Evolutionary conservation across 169 alveolate species (phyloP).

Genomic region (Plasmodium coatneyi): DNA sequence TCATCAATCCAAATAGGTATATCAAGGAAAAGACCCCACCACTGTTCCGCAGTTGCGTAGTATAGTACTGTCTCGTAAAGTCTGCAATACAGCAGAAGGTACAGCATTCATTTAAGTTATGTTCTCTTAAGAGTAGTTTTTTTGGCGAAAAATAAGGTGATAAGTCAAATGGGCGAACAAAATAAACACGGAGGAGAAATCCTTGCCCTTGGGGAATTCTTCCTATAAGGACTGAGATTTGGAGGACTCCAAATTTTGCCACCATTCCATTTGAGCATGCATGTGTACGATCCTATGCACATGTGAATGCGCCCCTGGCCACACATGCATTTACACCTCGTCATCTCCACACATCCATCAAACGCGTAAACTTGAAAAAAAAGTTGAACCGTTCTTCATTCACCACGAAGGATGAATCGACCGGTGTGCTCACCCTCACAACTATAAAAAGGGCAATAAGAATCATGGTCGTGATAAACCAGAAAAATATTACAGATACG

Average conservation of each 20-base stretch:
- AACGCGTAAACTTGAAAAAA: conserved; percentile 55
- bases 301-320: not conserved
- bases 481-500: conserved; percentile 22
- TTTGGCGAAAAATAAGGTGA: not conserved
- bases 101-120: not conserved
- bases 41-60: not conserved
- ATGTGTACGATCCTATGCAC: not conserved
- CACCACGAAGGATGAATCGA: conserved; percentile 55
- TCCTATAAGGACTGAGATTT: not conserved
- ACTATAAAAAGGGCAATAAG: conserved; percentile 31
- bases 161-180: not conserved
- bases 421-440: conserved; percentile 45
- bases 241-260: not conserved
- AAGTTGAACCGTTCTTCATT: conserved; percentile 47
- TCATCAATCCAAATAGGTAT: not conserved
- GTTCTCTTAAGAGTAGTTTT: not conserved
- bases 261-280: not conserved
- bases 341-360: conserved; percentile 59
- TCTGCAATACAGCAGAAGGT: not conserved
- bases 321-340: not conserved
- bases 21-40: not conserved
- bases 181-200: not conserved
- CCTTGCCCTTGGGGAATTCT: not conserved
- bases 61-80: not conserved
- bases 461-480: conserved; percentile 30